Evolutionary conservation across 371 early-diverging fungal species (phyloP).

Genomic region (Mortierella sp.): DNA sequence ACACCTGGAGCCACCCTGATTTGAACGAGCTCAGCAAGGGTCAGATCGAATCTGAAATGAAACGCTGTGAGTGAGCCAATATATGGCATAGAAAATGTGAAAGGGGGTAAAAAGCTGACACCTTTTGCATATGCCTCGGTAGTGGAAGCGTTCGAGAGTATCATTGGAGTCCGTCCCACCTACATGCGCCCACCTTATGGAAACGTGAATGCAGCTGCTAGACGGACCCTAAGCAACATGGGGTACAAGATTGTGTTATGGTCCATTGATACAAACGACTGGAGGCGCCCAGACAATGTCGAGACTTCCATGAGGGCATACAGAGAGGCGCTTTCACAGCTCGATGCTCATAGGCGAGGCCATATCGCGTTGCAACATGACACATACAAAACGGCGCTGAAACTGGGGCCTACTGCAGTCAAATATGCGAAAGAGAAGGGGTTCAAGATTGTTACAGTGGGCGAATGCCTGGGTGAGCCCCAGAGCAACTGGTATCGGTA

Average conservation of each 20-base stretch:
- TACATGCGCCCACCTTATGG: constrained; percentile 45
- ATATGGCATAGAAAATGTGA: background rate
- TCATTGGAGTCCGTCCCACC: constrained; percentile 34
- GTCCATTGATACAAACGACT: constrained; percentile 35
- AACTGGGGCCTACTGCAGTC: constrained; percentile 18
- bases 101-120: too few species aligned
- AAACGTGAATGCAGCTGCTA: background rate
- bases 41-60: constrained; percentile 36
- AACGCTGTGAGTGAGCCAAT: constrained; percentile 14
- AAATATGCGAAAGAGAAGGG: constrained; percentile 19
- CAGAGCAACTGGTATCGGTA: constrained; percentile 26
- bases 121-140: background rate
- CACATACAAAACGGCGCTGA: constrained; percentile 7
- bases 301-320: constrained; percentile 6
- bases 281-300: constrained; percentile 21
- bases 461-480: constrained; percentile 23
- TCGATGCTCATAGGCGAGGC: constrained; percentile 1
- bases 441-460: constrained; percentile 32
- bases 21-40: constrained; percentile 53
- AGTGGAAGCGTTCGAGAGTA: constrained; percentile 28
- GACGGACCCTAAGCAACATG: constrained; percentile 4
- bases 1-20: constrained; percentile 63
- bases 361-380: constrained; percentile 37
- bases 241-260: constrained; percentile 40
- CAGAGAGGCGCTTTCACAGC: background rate